These are phyloP conservation scores for Flaveria linearis DNA, from an alignment of 129 eudicot genomes.

Conservation along the genomic window DNA sequence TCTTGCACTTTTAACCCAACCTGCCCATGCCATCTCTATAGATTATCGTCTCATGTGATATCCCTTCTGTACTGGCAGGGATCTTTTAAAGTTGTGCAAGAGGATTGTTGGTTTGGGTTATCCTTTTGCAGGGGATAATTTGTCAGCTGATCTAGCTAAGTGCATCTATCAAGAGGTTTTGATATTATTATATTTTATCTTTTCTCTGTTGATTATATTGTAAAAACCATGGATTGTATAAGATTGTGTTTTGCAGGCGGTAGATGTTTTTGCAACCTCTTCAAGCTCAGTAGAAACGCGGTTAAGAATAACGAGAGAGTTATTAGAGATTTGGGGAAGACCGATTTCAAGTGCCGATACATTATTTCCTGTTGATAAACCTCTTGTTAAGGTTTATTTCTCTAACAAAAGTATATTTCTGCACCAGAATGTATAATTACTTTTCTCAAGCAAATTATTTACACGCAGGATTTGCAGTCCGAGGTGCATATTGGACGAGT, in stretches of 20 bases:
- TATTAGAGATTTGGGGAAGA: slow-evolving; percentile 68
- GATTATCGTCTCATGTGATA: slow-evolving; percentile 3
- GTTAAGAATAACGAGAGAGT: slow-evolving; percentile 56
- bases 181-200: background rate
- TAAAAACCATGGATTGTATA: slow-evolving; percentile 14
- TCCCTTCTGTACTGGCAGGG: slow-evolving; percentile 51
- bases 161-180: slow-evolving; percentile 72
- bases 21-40: background rate
- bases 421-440: slow-evolving; percentile 9
- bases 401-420: slow-evolving; percentile 3
- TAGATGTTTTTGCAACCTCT: slow-evolving; percentile 81
- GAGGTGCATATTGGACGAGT: slow-evolving; percentile 74
- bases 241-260: slow-evolving; percentile 57
- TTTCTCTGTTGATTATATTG: background rate
- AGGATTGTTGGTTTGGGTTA: slow-evolving; percentile 68
- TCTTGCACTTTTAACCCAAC: background rate
- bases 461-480: slow-evolving; percentile 54
- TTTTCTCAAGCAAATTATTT: slow-evolving; percentile 9
- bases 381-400: slow-evolving; percentile 60
- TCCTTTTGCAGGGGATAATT: slow-evolving; percentile 37
- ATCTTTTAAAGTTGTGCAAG: slow-evolving; percentile 89
- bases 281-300: slow-evolving; percentile 66
- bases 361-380: slow-evolving; percentile 63
- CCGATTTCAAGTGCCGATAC: slow-evolving; percentile 45
- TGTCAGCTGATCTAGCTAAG: slow-evolving; percentile 42